phyloP scores from a whole-genome alignment of 75 land plant species.

The Pseudotsuga menziesii region DNA sequence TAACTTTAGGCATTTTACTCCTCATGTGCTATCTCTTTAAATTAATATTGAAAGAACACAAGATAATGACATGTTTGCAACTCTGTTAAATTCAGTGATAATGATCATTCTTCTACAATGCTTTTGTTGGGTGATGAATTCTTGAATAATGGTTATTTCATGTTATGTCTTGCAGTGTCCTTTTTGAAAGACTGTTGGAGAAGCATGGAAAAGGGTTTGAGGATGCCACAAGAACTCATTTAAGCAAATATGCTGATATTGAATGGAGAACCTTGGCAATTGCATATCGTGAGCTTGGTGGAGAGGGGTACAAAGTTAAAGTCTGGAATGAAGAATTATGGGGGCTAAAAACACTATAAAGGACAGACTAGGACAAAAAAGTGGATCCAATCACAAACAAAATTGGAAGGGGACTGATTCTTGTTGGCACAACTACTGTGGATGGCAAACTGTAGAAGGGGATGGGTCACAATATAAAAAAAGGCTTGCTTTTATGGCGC shows the following conservation, averaged over 20 bases:
- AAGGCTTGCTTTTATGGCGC: too few species aligned
- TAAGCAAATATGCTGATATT: slow-evolving; percentile 68
- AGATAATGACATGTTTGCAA: too few species aligned
- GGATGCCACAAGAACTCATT: slow-evolving; percentile 49
- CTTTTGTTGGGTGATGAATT: too few species aligned
- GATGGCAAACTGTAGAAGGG: slow-evolving; percentile 83
- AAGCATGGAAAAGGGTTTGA: slow-evolving; percentile 49
- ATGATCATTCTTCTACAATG: too few species aligned
- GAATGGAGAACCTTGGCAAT: slow-evolving; percentile 75
- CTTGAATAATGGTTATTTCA: too few species aligned
- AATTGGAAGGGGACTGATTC: slow-evolving; percentile 62
- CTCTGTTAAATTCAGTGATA: too few species aligned
- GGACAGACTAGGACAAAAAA: slow-evolving; percentile 46
- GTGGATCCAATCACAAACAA: slow-evolving; percentile 51
- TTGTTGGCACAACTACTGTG: slow-evolving; percentile 79
- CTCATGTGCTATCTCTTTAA: too few species aligned
- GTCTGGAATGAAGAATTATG: slow-evolving; percentile 49
- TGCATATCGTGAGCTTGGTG: slow-evolving; percentile 64
- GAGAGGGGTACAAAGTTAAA: slow-evolving; percentile 40
- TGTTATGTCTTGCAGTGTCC: too few species aligned
- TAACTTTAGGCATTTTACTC: too few species aligned
- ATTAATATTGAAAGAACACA: too few species aligned
- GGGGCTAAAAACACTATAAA: slow-evolving; percentile 54
- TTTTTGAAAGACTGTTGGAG: slow-evolving; percentile 51
- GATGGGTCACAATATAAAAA: too few species aligned